These are phyloP conservation scores for Allium fistulosum DNA, from an alignment of 106 monocot species.

Conservation along the genomic window DNA sequence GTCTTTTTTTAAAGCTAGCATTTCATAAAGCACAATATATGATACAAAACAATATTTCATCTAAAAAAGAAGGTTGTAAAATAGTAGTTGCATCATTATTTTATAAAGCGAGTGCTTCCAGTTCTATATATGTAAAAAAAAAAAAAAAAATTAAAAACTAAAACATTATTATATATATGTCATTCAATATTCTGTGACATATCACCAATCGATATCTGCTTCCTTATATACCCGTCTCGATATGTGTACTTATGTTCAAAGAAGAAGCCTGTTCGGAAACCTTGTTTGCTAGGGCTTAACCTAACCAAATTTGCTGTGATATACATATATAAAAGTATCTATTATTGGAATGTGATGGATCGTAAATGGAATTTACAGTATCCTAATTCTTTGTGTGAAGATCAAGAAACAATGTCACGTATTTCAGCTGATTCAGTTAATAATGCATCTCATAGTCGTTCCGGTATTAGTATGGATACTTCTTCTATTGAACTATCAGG, in stretches of 20 bases:
- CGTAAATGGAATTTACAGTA: slow-evolving; percentile 23
- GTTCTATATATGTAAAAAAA: no score
- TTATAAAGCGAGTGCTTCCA: background rate
- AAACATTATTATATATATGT: no score
- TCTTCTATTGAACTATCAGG: slow-evolving; percentile 22
- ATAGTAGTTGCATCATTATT: background rate
- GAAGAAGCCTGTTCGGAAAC: slow-evolving; percentile 69
- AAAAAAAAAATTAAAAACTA: no score
- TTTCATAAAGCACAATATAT: background rate
- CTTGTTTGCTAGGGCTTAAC: slow-evolving; percentile 46
- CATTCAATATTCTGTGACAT: no score
- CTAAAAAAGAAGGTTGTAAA: background rate
- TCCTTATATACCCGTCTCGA: no score
- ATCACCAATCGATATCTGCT: no score
- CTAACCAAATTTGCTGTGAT: slow-evolving; percentile 40
- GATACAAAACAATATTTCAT: background rate
- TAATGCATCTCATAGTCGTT: slow-evolving; percentile 31
- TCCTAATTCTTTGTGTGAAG: slow-evolving; percentile 21
- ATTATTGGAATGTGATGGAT: slow-evolving; percentile 37
- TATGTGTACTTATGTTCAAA: slow-evolving; percentile 13
- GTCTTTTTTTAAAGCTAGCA: background rate
- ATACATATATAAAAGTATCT: slow-evolving; percentile 19
- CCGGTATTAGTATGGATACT: slow-evolving; percentile 44
- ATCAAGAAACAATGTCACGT: slow-evolving; percentile 37
- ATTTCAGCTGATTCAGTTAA: slow-evolving; percentile 39